Percentiles rank a stretch among this genome's conserved stretches.
Evolutionary conservation across 306 rosid genomes (phyloP).

Genomic region (Citrullus mucosospermus): DNA sequence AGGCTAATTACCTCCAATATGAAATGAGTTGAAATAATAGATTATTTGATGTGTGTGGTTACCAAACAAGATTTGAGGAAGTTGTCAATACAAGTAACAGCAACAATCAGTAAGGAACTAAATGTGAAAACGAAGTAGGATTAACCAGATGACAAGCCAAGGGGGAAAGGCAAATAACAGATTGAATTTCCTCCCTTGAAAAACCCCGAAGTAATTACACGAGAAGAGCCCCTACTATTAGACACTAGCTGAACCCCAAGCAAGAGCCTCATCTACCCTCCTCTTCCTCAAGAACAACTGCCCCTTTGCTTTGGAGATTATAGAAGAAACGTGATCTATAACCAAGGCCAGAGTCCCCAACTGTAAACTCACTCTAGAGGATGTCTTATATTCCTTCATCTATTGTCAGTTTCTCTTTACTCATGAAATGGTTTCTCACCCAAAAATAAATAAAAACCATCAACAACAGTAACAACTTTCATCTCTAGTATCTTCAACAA

Average conservation of each 20-base stretch:
- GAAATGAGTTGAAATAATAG: background rate
- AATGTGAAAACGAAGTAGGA: background rate
- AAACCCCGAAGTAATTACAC: background rate
- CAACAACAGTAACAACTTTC: background rate
- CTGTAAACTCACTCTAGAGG: background rate
- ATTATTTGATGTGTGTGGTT: background rate
- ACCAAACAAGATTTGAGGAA: background rate
- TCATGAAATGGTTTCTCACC: background rate
- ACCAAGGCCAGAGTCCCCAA: background rate
- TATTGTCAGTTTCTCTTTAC: background rate
- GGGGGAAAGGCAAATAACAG: background rate
- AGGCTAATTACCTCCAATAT: constrained; percentile 12
- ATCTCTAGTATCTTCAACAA: background rate
- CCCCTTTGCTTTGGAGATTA: background rate
- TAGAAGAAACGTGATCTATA: background rate
- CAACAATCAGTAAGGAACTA: background rate
- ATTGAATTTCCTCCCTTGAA: background rate
- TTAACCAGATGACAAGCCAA: background rate
- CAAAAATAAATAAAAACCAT: background rate
- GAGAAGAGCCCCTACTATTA: background rate
- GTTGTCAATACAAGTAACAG: background rate
- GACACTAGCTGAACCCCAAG: background rate
- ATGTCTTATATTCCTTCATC: background rate
- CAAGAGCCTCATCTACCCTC: background rate
- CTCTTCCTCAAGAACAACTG: background rate